These are phyloP conservation scores for Pholiota conissans DNA, from an alignment of 768 basidiomycete genomes.

Conservation along the genomic window DNA sequence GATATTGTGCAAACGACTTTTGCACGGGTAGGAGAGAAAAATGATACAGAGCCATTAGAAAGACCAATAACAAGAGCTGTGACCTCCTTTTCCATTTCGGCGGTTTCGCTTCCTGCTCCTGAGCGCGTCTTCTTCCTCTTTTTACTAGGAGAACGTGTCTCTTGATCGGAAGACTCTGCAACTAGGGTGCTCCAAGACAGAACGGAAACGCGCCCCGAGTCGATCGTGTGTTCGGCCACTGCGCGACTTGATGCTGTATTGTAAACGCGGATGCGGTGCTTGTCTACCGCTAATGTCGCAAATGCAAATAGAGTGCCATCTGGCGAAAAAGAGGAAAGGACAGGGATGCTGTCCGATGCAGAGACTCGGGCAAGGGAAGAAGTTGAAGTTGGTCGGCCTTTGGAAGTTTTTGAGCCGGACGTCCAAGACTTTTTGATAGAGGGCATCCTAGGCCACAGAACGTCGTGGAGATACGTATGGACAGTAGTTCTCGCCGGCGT, in stretches of 20 bases:
- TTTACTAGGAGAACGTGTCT: slow-evolving; percentile 41
- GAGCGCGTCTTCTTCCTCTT: slow-evolving; percentile 60
- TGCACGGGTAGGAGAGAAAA: slow-evolving; percentile 65
- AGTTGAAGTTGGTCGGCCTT: slow-evolving; percentile 52
- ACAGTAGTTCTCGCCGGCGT: background rate
- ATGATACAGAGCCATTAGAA: slow-evolving; percentile 54
- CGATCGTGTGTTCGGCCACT: slow-evolving; percentile 57
- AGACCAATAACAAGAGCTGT: slow-evolving; percentile 58
- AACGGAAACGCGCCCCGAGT: slow-evolving; percentile 54
- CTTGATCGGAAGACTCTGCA: slow-evolving; percentile 11
- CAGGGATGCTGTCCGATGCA: slow-evolving; percentile 44
- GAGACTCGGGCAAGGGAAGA: slow-evolving; percentile 57
- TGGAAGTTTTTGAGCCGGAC: slow-evolving; percentile 49
- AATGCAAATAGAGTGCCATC: slow-evolving; percentile 57
- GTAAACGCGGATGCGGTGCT: slow-evolving; percentile 68
- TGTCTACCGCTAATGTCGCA: slow-evolving; percentile 67
- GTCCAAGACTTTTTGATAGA: slow-evolving; percentile 52
- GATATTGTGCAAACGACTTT: slow-evolving; percentile 55
- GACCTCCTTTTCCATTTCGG: slow-evolving; percentile 25
- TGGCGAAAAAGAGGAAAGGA: slow-evolving; percentile 61
- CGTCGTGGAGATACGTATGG: background rate
- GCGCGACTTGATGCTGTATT: slow-evolving; percentile 55
- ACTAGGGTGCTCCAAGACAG: slow-evolving; percentile 49
- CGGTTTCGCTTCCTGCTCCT: slow-evolving; percentile 26
- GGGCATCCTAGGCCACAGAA: slow-evolving; percentile 33